A percentile compares a stretch with the other conserved stretches of the same genome.
phyloP scores from a whole-genome alignment of 1,139 yeast species.

The Ashbya aceris region DNA sequence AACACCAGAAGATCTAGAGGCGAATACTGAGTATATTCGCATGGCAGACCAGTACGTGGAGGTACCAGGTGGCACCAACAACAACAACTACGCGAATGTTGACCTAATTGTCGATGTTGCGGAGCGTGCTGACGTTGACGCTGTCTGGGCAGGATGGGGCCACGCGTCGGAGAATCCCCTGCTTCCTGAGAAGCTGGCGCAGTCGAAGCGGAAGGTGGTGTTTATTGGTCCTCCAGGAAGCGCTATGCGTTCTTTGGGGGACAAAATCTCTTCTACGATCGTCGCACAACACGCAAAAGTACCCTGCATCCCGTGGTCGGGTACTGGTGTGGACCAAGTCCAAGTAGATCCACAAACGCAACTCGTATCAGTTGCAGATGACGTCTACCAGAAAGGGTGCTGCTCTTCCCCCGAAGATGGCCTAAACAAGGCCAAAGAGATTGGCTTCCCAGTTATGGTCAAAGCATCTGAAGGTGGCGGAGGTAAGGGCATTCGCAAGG shows the following conservation, averaged over 20 bases:
- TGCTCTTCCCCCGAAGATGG: constrained; percentile 84
- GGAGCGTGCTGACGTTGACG: constrained; percentile 92
- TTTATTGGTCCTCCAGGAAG: constrained; percentile 98
- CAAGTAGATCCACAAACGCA: constrained; percentile 54
- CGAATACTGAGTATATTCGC: constrained; percentile 94
- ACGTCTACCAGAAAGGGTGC: constrained; percentile 79
- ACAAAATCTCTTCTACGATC: constrained; percentile 91
- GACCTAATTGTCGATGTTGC: constrained; percentile 95
- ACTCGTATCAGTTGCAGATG: constrained; percentile 82
- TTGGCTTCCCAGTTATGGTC: constrained; percentile 95
- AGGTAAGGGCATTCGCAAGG: constrained; percentile 96
- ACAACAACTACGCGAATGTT: constrained; percentile 95
- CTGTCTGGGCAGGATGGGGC: constrained; percentile 99
- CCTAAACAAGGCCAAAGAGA: constrained; percentile 64
- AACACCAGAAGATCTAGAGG: constrained; percentile 94
- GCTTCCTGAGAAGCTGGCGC: constrained; percentile 87
- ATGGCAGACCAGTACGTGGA: constrained; percentile 99
- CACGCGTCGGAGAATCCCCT: constrained; percentile 97
- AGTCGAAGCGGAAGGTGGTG: constrained; percentile 76
- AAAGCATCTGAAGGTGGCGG: constrained; percentile 99
- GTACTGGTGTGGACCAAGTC: constrained; percentile 89
- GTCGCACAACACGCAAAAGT: constrained; percentile 98
- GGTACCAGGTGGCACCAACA: constrained; percentile 98
- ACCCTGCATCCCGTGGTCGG: constrained; percentile 99
- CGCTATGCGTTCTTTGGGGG: constrained; percentile 99